Evolutionary conservation across 306 rosid genomes (phyloP).

Genomic region (Abrus pulchellus): DNA sequence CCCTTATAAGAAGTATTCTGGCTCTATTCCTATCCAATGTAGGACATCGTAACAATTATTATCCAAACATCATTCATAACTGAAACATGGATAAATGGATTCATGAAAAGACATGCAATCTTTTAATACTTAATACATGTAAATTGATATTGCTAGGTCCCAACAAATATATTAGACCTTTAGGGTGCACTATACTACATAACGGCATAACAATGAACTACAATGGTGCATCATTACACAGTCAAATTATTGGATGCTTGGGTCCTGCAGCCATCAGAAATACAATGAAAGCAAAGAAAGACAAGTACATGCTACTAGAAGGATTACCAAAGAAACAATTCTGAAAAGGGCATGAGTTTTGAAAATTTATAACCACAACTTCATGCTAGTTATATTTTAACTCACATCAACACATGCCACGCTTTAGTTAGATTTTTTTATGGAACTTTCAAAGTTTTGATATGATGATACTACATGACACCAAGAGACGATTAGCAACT

Average conservation of each 20-base stretch:
- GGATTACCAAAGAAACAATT: slow-evolving; percentile 15
- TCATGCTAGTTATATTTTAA: slow-evolving; percentile 27
- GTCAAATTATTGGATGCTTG: slow-evolving; percentile 37
- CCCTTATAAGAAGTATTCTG: too few species aligned
- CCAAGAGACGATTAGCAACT: background rate
- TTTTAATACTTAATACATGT: background rate
- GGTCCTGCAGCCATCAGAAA: slow-evolving; percentile 27
- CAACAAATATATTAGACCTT: slow-evolving; percentile 28
- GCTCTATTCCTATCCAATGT: too few species aligned
- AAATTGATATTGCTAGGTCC: slow-evolving; percentile 1
- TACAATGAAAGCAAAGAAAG: background rate
- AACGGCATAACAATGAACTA: background rate
- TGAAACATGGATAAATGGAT: slow-evolving; percentile 10
- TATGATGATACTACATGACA: slow-evolving; percentile 11
- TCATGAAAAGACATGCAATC: slow-evolving; percentile 2
- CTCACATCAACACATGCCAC: background rate
- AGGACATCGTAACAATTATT: background rate
- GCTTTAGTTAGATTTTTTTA: background rate
- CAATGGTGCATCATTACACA: background rate
- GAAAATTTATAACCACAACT: slow-evolving; percentile 3
- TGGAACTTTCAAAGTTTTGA: background rate
- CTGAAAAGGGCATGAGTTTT: background rate
- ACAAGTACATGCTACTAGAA: background rate
- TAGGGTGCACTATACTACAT: background rate
- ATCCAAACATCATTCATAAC: slow-evolving; percentile 17